Base-by-base conservation (phyloP, 2,329 filamentous ascomycete genomes). In the Cucurbitaria berberidis region DNA sequence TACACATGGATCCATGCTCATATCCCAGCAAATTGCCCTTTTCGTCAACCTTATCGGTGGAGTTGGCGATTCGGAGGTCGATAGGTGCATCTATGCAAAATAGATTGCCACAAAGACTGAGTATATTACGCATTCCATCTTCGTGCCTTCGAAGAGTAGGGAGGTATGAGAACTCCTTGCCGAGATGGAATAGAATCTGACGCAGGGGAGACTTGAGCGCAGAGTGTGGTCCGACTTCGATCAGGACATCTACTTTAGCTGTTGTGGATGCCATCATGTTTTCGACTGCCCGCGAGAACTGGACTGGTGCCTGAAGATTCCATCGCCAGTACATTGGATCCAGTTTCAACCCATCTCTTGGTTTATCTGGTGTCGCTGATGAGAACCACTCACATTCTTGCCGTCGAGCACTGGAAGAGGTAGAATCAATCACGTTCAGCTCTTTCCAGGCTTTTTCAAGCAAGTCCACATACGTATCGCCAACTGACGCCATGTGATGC, bases 201-300 rank as follows among this genome's bases (percentile, higher is more conserved):
- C 18, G 4, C 13, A 42, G 9, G 3, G 45, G 45, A 11, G 11
- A 15, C 19, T 48, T 21, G 3, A 82, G 69, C 3, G 77, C 74
- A 0, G 78, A 11, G 30, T 75, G 72, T 7, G 74, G 73, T 7
- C 62, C 62, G 6, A 63, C 44, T 32, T 64, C 62, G 22, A 64
- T 22, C 1, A 66, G 11, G 6, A 52, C 27, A 32, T 55, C 24
- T 11, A 45, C 22, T 15, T 10, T 9, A 18, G 9, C 26, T 5
- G 19, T 34, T 2, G 16, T n/a, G 3, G 18, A 18, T 11, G 42
- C n/a, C 10, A 59, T 9, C 4, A 54, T 16, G 7, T 53, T 45
- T 9, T 29, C 8, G 5, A 60, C 30, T 6, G 59, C 57, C 5
- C n/a, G 3, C 2, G 42, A n/a, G 39, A 66, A 68, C 3, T 11